Conservation (phyloP, 352 stramenopile genomes). For the Phytopythium oedochilum region DNA sequence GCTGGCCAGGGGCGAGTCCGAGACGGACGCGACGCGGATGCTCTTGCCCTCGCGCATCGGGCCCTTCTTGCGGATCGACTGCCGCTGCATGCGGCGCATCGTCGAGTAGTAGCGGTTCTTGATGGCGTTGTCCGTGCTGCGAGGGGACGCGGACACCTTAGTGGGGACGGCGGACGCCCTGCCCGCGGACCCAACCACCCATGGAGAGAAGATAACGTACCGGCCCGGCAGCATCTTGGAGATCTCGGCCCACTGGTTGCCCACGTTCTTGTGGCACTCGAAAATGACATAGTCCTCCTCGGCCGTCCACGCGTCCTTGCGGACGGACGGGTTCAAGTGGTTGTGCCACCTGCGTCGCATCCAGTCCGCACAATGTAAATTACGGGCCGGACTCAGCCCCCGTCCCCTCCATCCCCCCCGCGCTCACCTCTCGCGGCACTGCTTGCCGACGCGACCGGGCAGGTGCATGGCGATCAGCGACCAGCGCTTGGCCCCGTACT, state of each 20-base stretch:
- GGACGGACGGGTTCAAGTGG: slow-evolving; percentile 82
- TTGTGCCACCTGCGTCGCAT: slow-evolving; percentile 75
- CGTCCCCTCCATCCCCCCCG: no score
- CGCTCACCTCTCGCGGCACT: slow-evolving; percentile 82
- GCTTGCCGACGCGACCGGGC: slow-evolving; percentile 83
- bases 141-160: no score
- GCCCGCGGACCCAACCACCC: no score
- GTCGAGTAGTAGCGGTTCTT: slow-evolving; percentile 92
- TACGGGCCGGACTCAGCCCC: no score
- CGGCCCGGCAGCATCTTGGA: slow-evolving; percentile 86
- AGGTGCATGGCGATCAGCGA: slow-evolving; percentile 88
- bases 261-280: slow-evolving; percentile 88
- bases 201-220: no score
- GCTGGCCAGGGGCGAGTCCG: slow-evolving; percentile 27
- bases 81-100: slow-evolving; percentile 85
- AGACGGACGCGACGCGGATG: slow-evolving; percentile 60
- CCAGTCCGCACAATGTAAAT: neutral
- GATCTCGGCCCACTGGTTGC: slow-evolving; percentile 92
- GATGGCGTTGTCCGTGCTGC: slow-evolving; percentile 87
- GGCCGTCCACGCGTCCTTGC: slow-evolving; percentile 86
- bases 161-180: no score
- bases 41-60: slow-evolving; percentile 76
- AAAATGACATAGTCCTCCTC: slow-evolving; percentile 91
- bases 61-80: slow-evolving; percentile 86
- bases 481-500: slow-evolving; percentile 88